A percentile compares a stretch with the other conserved stretches of the same genome.
Conservation (phyloP, 768 basidiomycete species). For the Tricholoma saponaceum region DNA sequence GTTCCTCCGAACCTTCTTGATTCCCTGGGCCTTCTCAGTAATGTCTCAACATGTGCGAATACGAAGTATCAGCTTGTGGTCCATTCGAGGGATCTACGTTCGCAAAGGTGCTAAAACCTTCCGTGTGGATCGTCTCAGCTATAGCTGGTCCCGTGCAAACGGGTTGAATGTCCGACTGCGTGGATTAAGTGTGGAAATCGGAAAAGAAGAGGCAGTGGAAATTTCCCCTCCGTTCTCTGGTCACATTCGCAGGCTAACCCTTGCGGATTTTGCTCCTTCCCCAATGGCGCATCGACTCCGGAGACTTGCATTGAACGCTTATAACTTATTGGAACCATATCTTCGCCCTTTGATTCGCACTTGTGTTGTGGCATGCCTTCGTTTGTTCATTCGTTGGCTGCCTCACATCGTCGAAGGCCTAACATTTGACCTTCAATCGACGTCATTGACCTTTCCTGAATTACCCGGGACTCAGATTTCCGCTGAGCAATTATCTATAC, state of each 20-base stretch:
- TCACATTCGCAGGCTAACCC: constrained; percentile 40
- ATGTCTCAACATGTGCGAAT: constrained; percentile 64
- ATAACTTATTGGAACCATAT: constrained; percentile 49
- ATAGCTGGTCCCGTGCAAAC: constrained; percentile 47
- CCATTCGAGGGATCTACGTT: constrained; percentile 73
- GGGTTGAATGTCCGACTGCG: constrained; percentile 63
- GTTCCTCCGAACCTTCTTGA: constrained; percentile 60
- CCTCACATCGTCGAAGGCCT: constrained; percentile 66
- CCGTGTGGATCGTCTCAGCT: constrained; percentile 69
- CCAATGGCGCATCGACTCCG: constrained; percentile 38
- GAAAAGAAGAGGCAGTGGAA: constrained; percentile 22
- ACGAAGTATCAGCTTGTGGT: constrained; percentile 71
- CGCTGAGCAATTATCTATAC: constrained; percentile 45
- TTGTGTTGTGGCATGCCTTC: constrained; percentile 49
- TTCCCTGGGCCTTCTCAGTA: constrained; percentile 57
- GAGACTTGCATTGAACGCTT: constrained; percentile 35
- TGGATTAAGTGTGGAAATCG: constrained; percentile 53
- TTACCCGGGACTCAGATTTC: constrained; percentile 50
- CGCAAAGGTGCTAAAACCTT: constrained; percentile 49
- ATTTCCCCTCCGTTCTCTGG: constrained; percentile 23
- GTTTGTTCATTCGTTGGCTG: constrained; percentile 57
- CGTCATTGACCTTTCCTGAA: constrained; percentile 46
- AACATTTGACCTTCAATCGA: constrained; percentile 61
- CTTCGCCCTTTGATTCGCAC: constrained; percentile 60
- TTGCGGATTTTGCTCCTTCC: constrained; percentile 44